Evolutionary conservation across 2,329 filamentous ascomycete genomes (phyloP), one percentile per base, ranked within the genome.

Genomic region (Akanthomyces dipterigenus): DNA sequence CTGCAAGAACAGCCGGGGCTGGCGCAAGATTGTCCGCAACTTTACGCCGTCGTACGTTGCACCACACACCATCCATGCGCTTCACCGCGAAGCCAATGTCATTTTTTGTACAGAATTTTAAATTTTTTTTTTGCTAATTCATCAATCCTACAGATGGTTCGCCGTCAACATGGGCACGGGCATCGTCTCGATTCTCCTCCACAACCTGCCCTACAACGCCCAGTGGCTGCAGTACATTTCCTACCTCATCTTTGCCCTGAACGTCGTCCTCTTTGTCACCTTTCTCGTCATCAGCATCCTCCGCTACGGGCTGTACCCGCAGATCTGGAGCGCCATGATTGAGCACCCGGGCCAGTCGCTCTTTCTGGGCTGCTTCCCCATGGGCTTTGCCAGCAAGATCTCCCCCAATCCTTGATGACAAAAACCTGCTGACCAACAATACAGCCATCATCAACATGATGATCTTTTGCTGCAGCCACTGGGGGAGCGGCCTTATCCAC

Each of bases 301-400:
- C 3, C 80, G 88, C 5, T 91, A 90, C 66, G 75, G 75, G 0
- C 67, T 89, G 1, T 90, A 88, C 67, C 88, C 87, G 0, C 78
- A 82, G 62, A 85, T 89, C 34, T 90, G 86, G 81, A 68, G 62
- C 0, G 82, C 81, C 18, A 88, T 91, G 87, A 80, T 90, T 40
- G 74, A 76, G 2, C 85, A 91, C 68, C 86, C 85, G 0, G 81
- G 80, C 1, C 85, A 91, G 67, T 86, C 83, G 1, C 77, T 91
- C 58, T 91, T 90, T 65, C 73, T 91, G 3, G 88, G 83, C 0
- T 87, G 85, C 0, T 80, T 88, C 36, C 87, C 87, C 0, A 89
- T 90, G 84, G 86, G 80, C 0, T 80, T 90, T 62, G 83, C 85
- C 0, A 89, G 74, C 76, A 64, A 63, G 71, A 28, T 20, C 31